Evolutionary conservation across 2,329 filamentous ascomycete species (phyloP).

Genomic region (Verticillium tricorpus): DNA sequence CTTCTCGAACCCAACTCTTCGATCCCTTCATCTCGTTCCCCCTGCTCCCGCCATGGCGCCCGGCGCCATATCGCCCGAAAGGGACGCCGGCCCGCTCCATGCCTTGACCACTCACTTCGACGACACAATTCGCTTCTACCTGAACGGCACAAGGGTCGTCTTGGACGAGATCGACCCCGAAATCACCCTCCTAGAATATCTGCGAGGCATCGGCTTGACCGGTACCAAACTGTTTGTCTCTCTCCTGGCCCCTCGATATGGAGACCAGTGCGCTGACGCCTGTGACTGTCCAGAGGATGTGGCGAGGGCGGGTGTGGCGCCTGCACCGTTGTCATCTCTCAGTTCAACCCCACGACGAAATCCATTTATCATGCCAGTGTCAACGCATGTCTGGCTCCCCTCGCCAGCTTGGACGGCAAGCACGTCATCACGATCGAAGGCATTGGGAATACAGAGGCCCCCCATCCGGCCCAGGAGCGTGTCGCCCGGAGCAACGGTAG

Average conservation of each 20-base stretch:
- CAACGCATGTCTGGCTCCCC: constrained; percentile 89
- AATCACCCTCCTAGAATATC: constrained; percentile 85
- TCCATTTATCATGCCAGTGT: constrained; percentile 94
- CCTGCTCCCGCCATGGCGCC: neutral
- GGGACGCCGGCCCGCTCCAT: constrained; percentile 28
- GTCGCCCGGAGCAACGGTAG: constrained; percentile 89
- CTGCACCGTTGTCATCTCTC: constrained; percentile 91
- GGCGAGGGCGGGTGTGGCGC: constrained; percentile 95
- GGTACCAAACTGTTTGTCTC: constrained; percentile 77
- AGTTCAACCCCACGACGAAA: constrained; percentile 88
- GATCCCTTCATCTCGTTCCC: neutral
- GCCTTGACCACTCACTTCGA: constrained; percentile 73
- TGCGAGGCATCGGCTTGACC: constrained; percentile 87
- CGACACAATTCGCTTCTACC: constrained; percentile 85
- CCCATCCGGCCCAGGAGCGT: constrained; percentile 86
- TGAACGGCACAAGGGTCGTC: constrained; percentile 87
- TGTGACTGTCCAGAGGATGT: constrained; percentile 57
- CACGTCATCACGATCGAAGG: constrained; percentile 98
- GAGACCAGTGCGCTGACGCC: neutral
- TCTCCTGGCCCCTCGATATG: constrained; percentile 1
- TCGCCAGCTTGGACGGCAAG: constrained; percentile 92
- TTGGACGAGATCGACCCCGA: constrained; percentile 88
- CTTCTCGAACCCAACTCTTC: neutral
- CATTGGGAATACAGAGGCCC: constrained; percentile 80
- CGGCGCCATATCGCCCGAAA: constrained; percentile 19